phyloP scores from a whole-genome alignment of 1,284 basidiomycete genomes.

The Cutaneotrichosporon dermatis region DNA sequence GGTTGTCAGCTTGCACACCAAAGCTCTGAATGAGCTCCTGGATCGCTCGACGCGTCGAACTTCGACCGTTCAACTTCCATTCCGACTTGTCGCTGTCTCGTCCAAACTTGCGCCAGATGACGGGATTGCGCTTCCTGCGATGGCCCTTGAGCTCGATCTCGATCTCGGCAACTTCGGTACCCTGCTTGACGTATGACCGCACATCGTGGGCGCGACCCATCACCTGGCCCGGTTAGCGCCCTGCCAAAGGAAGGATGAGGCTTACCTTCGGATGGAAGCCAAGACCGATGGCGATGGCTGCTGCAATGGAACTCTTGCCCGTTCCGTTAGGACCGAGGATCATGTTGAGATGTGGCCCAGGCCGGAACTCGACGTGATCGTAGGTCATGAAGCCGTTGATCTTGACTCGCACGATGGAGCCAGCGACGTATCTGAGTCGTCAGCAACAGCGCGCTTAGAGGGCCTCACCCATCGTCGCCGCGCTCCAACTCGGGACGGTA shows the following conservation, averaged over 20 bases:
- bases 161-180: slow-evolving; percentile 66
- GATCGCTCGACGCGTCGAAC: slow-evolving; percentile 60
- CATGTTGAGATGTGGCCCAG: slow-evolving; percentile 94
- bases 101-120: slow-evolving; percentile 65
- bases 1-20: slow-evolving; percentile 87
- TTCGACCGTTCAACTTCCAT: slow-evolving; percentile 50
- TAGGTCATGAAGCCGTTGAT: slow-evolving; percentile 93
- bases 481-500: slow-evolving; percentile 26
- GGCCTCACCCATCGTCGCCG: slow-evolving; percentile 26
- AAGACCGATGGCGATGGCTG: slow-evolving; percentile 90
- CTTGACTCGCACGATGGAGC: slow-evolving; percentile 85
- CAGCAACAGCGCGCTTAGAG: neutral
- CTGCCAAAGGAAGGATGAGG: neutral
- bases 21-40: slow-evolving; percentile 64
- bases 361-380: slow-evolving; percentile 82
- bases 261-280: slow-evolving; percentile 76
- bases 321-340: slow-evolving; percentile 97
- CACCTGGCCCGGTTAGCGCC: slow-evolving; percentile 53
- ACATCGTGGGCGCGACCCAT: slow-evolving; percentile 80
- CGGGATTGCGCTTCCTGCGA: slow-evolving; percentile 64
- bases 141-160: slow-evolving; percentile 89
- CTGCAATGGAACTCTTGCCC: slow-evolving; percentile 89
- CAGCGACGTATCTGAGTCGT: slow-evolving; percentile 63
- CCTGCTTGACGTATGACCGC: slow-evolving; percentile 78
- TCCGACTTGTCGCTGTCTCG: slow-evolving; percentile 55